Percentiles rank a stretch among this genome's conserved stretches.
Conservation (phyloP, 805 yeast genomes). For the Myxozyma melibiosi region DNA sequence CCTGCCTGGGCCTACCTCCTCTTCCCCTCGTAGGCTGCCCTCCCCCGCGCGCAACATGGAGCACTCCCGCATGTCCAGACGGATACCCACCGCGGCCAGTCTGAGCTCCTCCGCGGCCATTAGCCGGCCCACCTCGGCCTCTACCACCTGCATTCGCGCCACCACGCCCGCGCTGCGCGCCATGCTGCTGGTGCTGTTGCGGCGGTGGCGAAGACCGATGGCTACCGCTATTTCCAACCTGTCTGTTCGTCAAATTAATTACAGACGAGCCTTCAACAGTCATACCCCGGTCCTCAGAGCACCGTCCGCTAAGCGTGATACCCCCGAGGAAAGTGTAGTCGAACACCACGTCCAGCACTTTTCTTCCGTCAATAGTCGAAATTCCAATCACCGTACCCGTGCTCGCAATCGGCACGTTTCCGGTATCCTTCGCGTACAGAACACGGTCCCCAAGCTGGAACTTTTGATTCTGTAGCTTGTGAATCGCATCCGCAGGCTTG, state of each 20-base stretch:
- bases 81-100: background rate
- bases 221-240: constrained; percentile 40
- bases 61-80: no score
- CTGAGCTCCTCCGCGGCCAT: background rate
- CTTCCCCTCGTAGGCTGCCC: background rate
- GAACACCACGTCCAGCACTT: constrained; percentile 69
- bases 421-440: constrained; percentile 78
- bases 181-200: background rate
- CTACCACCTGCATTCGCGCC: background rate
- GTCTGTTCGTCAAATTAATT: constrained; percentile 72
- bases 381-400: constrained; percentile 82
- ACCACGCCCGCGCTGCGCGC: background rate
- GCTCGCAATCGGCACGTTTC: constrained; percentile 83
- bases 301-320: constrained; percentile 74
- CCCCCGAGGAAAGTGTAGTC: constrained; percentile 85
- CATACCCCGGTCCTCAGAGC: constrained; percentile 77
- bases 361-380: constrained; percentile 15
- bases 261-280: constrained; percentile 79
- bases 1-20: no score
- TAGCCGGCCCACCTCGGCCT: background rate
- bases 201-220: background rate
- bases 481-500: constrained; percentile 71
- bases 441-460: constrained; percentile 90
- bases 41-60: background rate
- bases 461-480: constrained; percentile 69